phyloP scores from a whole-genome alignment of 78 protist genomes.

The Chrysochromulina tobinii region DNA sequence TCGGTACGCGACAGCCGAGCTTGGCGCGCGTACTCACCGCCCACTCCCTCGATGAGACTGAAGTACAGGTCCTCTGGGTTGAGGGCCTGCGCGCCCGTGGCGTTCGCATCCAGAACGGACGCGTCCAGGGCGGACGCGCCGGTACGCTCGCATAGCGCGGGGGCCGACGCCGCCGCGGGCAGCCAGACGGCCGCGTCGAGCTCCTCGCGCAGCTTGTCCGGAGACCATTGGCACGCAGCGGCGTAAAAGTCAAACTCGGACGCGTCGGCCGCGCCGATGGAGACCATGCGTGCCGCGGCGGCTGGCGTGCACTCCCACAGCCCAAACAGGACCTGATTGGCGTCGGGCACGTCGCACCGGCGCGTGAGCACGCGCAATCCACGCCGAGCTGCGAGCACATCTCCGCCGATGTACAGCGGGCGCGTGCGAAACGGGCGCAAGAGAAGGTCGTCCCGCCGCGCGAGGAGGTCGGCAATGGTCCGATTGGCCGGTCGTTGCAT shows the following conservation, averaged over 20 bases:
- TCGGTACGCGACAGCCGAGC: neutral
- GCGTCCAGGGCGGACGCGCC: no score
- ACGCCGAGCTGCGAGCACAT: neutral
- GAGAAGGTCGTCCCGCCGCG: neutral
- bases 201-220: neutral
- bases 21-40: neutral
- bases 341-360: constrained; percentile 4
- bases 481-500: neutral
- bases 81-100: no score
- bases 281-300: constrained; percentile 11
- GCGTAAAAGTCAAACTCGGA: neutral
- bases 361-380: neutral
- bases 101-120: no score
- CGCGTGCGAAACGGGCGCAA: neutral
- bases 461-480: neutral
- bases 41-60: neutral
- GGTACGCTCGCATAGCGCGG: neutral
- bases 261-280: neutral
- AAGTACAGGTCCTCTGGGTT: neutral
- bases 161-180: neutral
- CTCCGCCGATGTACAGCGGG: neutral
- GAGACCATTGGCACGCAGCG: constrained; percentile 18
- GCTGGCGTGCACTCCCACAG: neutral
- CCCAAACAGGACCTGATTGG: neutral
- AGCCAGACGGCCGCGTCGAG: neutral